Conservation (phyloP, 1,284 basidiomycete genomes). For the Paramarasmius palmivorus region DNA sequence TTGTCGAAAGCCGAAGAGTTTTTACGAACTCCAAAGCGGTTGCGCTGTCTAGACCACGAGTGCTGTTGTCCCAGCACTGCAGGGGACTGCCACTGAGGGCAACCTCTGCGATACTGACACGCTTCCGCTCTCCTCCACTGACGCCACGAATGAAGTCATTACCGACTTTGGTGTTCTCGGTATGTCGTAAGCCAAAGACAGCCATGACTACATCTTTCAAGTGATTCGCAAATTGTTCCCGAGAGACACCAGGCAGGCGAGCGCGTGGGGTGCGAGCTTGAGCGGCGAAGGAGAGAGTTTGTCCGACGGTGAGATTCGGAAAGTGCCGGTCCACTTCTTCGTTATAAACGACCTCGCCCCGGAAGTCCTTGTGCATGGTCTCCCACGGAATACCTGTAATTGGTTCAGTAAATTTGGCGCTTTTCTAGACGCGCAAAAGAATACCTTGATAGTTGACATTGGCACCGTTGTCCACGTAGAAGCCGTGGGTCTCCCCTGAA, state of each 20-base stretch:
- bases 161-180: slow-evolving; percentile 53
- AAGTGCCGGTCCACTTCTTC: slow-evolving; percentile 53
- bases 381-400: slow-evolving; percentile 35
- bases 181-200: slow-evolving; percentile 62
- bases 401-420: too few species aligned
- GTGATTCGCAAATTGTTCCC: slow-evolving; percentile 44
- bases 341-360: slow-evolving; percentile 22
- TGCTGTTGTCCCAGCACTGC: slow-evolving; percentile 49
- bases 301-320: slow-evolving; percentile 58
- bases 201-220: slow-evolving; percentile 51
- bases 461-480: slow-evolving; percentile 41
- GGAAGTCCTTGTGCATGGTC: slow-evolving; percentile 41
- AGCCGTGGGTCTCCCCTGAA: slow-evolving; percentile 50
- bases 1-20: slow-evolving; percentile 12
- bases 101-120: slow-evolving; percentile 56
- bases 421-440: neutral
- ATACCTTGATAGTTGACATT: slow-evolving; percentile 55
- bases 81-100: slow-evolving; percentile 15
- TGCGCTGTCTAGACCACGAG: slow-evolving; percentile 55
- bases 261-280: slow-evolving; percentile 49
- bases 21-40: slow-evolving; percentile 42
- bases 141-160: slow-evolving; percentile 58
- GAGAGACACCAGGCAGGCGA: slow-evolving; percentile 44
- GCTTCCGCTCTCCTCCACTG: slow-evolving; percentile 58
- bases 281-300: slow-evolving; percentile 54